A percentile compares a stretch with the other conserved stretches of the same genome.
These are phyloP conservation scores for Calonectria montana DNA, from an alignment of 2,329 filamentous ascomycete species.

Conservation along the genomic window DNA sequence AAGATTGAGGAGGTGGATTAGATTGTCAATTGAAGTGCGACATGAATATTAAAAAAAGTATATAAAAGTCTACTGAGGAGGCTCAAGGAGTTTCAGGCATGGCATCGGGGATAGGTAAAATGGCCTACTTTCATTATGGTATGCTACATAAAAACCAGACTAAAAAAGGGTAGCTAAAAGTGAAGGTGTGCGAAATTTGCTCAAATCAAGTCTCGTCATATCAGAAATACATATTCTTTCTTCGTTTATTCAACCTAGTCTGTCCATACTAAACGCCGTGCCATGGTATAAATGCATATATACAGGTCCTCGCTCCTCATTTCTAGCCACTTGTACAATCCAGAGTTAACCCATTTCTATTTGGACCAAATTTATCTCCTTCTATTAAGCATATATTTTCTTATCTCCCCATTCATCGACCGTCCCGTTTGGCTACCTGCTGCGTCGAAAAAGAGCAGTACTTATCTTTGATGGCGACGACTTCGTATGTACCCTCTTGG, in stretches of 20 bases:
- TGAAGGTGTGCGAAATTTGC: neutral
- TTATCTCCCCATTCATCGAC: constrained; percentile 43
- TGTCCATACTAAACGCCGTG: constrained; percentile 47
- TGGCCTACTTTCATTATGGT: neutral
- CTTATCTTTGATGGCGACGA: constrained; percentile 93
- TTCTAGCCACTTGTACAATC: constrained; percentile 31
- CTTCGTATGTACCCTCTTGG: constrained; percentile 97
- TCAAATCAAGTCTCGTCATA: constrained; percentile 17
- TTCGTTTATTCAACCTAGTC: constrained; percentile 40
- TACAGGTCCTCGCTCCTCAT: constrained; percentile 39
- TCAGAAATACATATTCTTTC: constrained; percentile 14
- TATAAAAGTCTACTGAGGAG: neutral
- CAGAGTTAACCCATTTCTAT: constrained; percentile 28
- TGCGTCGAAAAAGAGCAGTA: constrained; percentile 90
- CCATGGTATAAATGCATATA: constrained; percentile 55
- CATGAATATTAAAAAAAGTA: constrained; percentile 20
- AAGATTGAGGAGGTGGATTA: constrained; percentile 65
- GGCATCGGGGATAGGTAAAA: no score
- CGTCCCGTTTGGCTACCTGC: constrained; percentile 63
- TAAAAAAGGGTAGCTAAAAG: neutral
- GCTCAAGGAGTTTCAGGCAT: neutral
- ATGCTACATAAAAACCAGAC: neutral
- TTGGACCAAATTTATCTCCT: constrained; percentile 15
- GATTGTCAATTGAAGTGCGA: constrained; percentile 13
- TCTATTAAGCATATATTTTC: constrained; percentile 8